phyloP scores from a whole-genome alignment of 108 stramenopile genomes.

The Fragilaria crotonensis region DNA sequence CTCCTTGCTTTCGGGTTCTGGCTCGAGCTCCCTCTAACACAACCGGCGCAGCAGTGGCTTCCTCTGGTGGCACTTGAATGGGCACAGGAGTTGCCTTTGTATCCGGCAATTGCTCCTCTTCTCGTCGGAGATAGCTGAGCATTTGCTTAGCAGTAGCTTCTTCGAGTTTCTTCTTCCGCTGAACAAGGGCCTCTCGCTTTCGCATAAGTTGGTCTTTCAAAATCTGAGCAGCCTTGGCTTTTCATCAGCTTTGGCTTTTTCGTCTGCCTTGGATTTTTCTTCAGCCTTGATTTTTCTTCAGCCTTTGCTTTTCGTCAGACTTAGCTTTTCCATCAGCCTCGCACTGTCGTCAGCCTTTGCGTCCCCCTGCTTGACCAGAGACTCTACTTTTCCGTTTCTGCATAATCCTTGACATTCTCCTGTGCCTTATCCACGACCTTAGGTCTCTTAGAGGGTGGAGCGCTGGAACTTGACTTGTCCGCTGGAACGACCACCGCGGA shows the following conservation, averaged over 20 bases:
- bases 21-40: too few species aligned
- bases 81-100: neutral
- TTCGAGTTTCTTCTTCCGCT: slow-evolving; percentile 3
- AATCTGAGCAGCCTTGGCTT: neutral
- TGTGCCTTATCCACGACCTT: neutral
- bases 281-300: slow-evolving; percentile 3
- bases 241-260: slow-evolving; percentile 6
- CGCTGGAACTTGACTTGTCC: neutral
- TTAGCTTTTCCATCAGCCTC: neutral
- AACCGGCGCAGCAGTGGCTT: too few species aligned
- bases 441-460: neutral
- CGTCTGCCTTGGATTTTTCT: neutral
- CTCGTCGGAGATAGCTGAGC: neutral
- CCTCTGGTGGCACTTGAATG: neutral
- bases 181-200: slow-evolving; percentile 6
- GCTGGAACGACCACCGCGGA: neutral
- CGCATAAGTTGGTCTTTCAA: neutral
- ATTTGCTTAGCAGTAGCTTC: slow-evolving; percentile 1
- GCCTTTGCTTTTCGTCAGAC: neutral
- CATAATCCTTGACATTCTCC: neutral
- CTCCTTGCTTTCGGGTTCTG: neutral
- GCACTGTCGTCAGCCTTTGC: neutral
- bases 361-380: neutral
- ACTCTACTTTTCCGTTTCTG: neutral
- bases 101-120: neutral